Percentiles rank a stretch among this genome's conserved stretches.
Evolutionary conservation across 2,329 filamentous ascomycete species (phyloP).

Genomic region (Neofusicoccum umdonicola): DNA sequence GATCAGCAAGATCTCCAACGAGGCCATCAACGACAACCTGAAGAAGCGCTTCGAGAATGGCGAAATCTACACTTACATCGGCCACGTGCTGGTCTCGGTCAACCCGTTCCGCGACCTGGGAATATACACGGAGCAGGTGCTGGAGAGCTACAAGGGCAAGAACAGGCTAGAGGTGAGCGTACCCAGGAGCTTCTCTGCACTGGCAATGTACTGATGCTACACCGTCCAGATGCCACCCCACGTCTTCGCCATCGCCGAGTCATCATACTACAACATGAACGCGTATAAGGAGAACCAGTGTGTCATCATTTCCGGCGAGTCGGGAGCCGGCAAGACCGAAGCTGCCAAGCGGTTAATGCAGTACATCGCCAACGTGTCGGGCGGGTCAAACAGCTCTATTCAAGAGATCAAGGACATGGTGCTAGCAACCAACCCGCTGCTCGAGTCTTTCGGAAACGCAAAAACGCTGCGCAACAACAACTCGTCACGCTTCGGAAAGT

Average conservation of each 20-base stretch:
- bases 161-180: constrained; percentile 73
- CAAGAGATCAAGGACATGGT: constrained; percentile 99
- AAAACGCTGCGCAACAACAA: constrained; percentile 99
- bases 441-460: constrained; percentile 97
- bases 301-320: constrained; percentile 98
- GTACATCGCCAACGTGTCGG: constrained; percentile 96
- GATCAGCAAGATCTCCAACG: constrained; percentile 97
- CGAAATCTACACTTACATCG: constrained; percentile 99
- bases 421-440: constrained; percentile 90
- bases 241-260: constrained; percentile 95
- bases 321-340: constrained; percentile 96
- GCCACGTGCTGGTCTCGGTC: constrained; percentile 97
- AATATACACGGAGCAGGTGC: constrained; percentile 93
- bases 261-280: constrained; percentile 99
- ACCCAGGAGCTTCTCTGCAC: not conserved
- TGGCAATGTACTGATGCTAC: constrained; percentile 8
- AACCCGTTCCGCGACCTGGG: constrained; percentile 97
- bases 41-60: constrained; percentile 97
- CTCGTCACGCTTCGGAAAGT: constrained; percentile 97
- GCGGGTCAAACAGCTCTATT: constrained; percentile 78
- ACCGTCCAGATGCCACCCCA: constrained; percentile 69
- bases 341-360: constrained; percentile 99
- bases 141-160: constrained; percentile 93
- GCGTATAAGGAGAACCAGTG: constrained; percentile 99
- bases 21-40: constrained; percentile 98